Evolutionary conservation across 169 alveolate species (phyloP), one percentile per base, ranked within the genome.

Genomic region (Cryptosporidium ubiquitum): DNA sequence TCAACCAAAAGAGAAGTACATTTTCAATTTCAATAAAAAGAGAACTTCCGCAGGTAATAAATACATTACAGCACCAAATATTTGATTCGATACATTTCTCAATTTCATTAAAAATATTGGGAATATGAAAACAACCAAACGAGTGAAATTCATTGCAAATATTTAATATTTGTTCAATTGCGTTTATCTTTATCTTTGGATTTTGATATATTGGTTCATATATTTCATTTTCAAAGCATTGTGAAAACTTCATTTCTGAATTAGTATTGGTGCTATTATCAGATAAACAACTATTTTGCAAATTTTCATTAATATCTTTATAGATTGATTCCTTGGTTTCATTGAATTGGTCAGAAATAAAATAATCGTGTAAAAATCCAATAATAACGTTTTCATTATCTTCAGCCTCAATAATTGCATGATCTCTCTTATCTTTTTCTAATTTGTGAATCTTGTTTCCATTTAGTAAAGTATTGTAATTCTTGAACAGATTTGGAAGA

Each of bases 131-230:
- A 47, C 31, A 37, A 18, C 89, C 89, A 58, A 79, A 40, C 2
- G 49, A 33, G 23, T 79, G 89, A 64, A 79, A 79, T 61, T 61
- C 89, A 79, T 61, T 79, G 61, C 89, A 79, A 10, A 79, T 79
- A 29, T 16, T 33, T 18, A 79, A 16, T 42, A 79, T 58, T 40
- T 79, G 75, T 26, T 79, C 74, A 40, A 42, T 44, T 39, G 89
- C 57, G 20, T 66, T n/a, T 26, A 66, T 66, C 5, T 18, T 33
- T 33, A 31, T 33, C 16, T 12, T 14, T 9, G 52, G 33, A 3
- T 37, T 66, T 33, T 20, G 44, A 20, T 66, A 20, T 37, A 66
- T 7, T 5, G 55, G 44, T 12, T 31, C n/a, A 66, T 10, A 18
- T 66, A 14, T 26, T 12, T 47, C n/a, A 44, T n/a, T 47, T 26